These are phyloP conservation scores for Knoxia roxburghii DNA, from an alignment of 257 asterid species.

Conservation along the genomic window DNA sequence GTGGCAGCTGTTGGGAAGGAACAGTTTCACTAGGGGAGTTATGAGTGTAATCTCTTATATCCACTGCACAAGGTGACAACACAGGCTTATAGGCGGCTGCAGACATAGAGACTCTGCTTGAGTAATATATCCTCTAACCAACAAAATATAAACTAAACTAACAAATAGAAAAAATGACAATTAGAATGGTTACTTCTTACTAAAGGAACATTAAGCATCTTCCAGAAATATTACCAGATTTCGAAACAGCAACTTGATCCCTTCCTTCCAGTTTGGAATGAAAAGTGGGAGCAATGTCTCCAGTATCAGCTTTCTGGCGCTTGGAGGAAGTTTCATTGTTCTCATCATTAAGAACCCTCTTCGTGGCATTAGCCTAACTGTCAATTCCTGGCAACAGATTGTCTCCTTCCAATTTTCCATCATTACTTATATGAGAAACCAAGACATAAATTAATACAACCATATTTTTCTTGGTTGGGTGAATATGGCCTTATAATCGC, in stretches of 20 bases:
- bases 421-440: slow-evolving; percentile 34
- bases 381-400: slow-evolving; percentile 22
- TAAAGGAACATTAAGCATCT: background rate
- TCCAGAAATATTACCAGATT: slow-evolving; percentile 22
- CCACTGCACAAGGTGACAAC: slow-evolving; percentile 10
- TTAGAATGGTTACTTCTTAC: background rate
- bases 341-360: slow-evolving; percentile 55
- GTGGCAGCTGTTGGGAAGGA: slow-evolving; percentile 17
- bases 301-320: slow-evolving; percentile 45
- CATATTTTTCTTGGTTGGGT: slow-evolving; percentile 16
- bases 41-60: slow-evolving; percentile 12
- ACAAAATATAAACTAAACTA: background rate
- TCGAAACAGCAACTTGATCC: slow-evolving; percentile 16
- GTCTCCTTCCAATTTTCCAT: slow-evolving; percentile 29
- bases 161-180: background rate
- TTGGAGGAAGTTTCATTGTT: slow-evolving; percentile 47
- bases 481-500: slow-evolving; percentile 27
- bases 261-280: slow-evolving; percentile 20
- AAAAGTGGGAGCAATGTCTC: slow-evolving; percentile 21
- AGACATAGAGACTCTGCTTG: slow-evolving; percentile 8
- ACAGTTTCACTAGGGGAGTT: slow-evolving; percentile 8
- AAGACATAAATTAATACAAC: background rate
- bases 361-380: slow-evolving; percentile 38
- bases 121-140: background rate
- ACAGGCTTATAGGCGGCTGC: slow-evolving; percentile 15